Base-by-base conservation (phyloP, 129 eudicot species). In the Chrysanthemum seticuspe region DNA sequence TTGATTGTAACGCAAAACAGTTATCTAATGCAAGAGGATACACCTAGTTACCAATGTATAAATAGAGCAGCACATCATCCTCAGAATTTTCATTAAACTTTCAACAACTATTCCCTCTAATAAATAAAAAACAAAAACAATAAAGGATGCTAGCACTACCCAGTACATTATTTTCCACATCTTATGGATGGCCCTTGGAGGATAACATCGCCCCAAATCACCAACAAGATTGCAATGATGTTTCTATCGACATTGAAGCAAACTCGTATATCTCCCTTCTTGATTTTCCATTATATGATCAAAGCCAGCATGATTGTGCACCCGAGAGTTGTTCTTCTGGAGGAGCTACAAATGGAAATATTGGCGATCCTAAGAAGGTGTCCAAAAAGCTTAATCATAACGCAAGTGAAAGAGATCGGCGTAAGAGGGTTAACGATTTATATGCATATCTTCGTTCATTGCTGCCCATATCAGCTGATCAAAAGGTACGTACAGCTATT, bases 361-460 rank as follows among this genome's bases (percentile, higher is more conserved):
- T 8, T 3, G 79, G 53, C 0, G 74, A 75, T 10, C 16, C 31
- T 15, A 47, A 3, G 73, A 72, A 4, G 52, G 73, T 57, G 45
- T 40, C 62, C 11, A 79, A 79, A 60, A 79, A 72, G 68, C 72
- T 65, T 55, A 57, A 72, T 74, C 79, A 73, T 59, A 80, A 80
- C 65, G 79, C 82, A 6, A 73, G 73, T 19, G 83, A 79, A 79
- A 65, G 83, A 57, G 83, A 79, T 56, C 83, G 83, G 10, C 78
- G 78, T 21, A 79, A 79, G 68, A 79, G 31, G 70, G 74, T 79
- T 58, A 79, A 79, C 44, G 52, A 58, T 19, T 72, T 79, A 74
- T 72, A 72, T 52, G 44, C 73, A 34, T 50, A 31, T 66, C 78
- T 79, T 72, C 78, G 83, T 6, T 79, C 83, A 11, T 25, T 79